Conservation (phyloP, 1,284 basidiomycete species). For the Inonotus obliquus region DNA sequence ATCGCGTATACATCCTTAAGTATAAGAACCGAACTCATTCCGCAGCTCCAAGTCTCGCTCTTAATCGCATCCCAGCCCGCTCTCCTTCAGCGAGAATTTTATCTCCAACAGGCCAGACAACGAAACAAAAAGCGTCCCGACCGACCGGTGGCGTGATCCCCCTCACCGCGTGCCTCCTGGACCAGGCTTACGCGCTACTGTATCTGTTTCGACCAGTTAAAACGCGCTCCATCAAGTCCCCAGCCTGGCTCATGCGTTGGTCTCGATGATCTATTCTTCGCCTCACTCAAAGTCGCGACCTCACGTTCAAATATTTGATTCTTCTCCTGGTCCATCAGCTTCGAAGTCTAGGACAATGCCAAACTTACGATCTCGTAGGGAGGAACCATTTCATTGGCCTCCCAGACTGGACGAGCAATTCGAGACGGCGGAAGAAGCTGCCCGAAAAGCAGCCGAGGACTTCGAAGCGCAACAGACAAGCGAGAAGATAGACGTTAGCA, state of each 20-base stretch:
- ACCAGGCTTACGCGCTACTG: background rate
- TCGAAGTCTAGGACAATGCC: background rate
- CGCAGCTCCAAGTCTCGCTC: background rate
- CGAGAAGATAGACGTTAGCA: slow-evolving; percentile 48
- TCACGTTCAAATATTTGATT: background rate
- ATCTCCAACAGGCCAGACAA: background rate
- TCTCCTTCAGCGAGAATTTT: background rate
- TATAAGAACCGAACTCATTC: background rate
- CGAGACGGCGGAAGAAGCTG: slow-evolving; percentile 35
- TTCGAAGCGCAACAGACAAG: slow-evolving; percentile 48
- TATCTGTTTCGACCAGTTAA: background rate
- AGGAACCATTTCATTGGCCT: slow-evolving; percentile 10
- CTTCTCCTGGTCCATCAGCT: background rate
- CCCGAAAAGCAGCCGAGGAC: slow-evolving; percentile 40
- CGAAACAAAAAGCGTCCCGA: background rate
- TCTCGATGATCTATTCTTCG: background rate
- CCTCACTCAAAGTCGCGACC: background rate
- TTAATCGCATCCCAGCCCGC: background rate
- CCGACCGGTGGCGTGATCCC: background rate
- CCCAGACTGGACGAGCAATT: background rate
- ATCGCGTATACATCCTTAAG: background rate
- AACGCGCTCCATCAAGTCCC: background rate
- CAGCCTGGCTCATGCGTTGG: background rate
- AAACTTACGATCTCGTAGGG: background rate
- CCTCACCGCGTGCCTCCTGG: background rate